Evolutionary conservation across 139 green algal genomes (phyloP), one percentile per base, ranked within the genome.

Genomic region (Tetraselmis striata): DNA sequence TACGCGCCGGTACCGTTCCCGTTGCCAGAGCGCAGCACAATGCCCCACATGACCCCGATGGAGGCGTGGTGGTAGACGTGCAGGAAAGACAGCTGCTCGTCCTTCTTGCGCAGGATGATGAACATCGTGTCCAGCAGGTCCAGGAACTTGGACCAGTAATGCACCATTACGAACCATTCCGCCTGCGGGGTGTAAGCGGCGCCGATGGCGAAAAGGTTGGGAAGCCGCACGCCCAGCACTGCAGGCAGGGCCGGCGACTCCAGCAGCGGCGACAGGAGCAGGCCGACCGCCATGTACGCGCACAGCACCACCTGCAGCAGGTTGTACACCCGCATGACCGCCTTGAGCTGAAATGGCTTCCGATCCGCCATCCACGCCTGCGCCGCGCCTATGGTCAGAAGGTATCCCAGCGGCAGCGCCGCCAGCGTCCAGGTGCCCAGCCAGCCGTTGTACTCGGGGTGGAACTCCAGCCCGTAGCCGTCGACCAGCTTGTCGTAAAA

Each of bases 21-120:
- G 24, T 85, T 83, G 0, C 77, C 87, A 79, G 85, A 88, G 30
- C 81, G 85, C 32, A 89, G 78, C 29, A 80, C 77, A 11, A 59
- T 30, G 78, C 81, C 89, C 87, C 87, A 89, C 75, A 88, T 75
- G 83, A 90, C 88, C 80, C 90, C 88, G 77, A 86, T 92, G 32
- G 84, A 77, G 27, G 86, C 84, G 59, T 92, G 88, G 82, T 92
- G 88, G 84, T 92, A 92, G 30, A 90, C 78, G 79, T 92, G 88
- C 67, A 92, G 88, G 82, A 92, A 89, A 75, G 76, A 84, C 32
- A 92, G 85, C 81, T 88, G 84, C 28, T 76, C 77, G n/a, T 86
- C 82, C 79, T 91, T 93, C 79, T 89, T 89, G 59, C 90, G 89
- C 28, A 93, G 80, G 27, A 93, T 84, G 87, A 93, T 93, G 85